Base-by-base conservation (phyloP, 148 eudicot genomes). In the Simmondsia chinensis region DNA sequence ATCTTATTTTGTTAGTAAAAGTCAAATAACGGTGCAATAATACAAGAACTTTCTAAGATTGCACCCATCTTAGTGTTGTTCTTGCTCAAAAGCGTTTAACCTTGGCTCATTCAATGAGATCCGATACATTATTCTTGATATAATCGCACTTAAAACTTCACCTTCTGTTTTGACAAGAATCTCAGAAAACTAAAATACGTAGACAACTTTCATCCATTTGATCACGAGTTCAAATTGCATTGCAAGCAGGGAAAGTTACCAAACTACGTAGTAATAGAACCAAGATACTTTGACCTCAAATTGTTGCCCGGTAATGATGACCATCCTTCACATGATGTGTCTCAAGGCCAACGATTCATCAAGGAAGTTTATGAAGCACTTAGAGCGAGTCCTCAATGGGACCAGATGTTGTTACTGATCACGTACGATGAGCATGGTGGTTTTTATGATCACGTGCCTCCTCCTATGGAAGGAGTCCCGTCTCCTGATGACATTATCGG, bases 191-290 rank as follows among this genome's bases (percentile, higher is more conserved):
- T 83, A 48, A 88, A 88, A 66, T 73, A 83, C 70, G 20, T 62
- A 33, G 40, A 59, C 49, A 81, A 83, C 1, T 83, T 83, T 48
- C 86, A 83, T 45, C 77, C 56, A 4, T 88, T 60, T 52, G 89
- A 87, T 52, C 46, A 75, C 11, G 25, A 60, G 15, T 88, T 88
- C 82, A 83, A 88, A 52, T n/a, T 9, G 3, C 79, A 88, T 23
- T 83, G 94, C 66, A 64, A 83, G 46, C 35, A 63, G 15, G 97
- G 97, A 14, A 80, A 70, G 53, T 77, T 88, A 16, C 97, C 97
- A 20, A 88, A 88, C 54, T 88, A 88, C 8, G 87, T 75, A 1
- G 97, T 88, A 2, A 54, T 88, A 3, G 97, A 88, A 15, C 94
- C 75, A 48, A 59, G 87, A 44, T 88, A 73, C 42, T 75, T 73